Evolutionary conservation across 2,329 filamentous ascomycete species (phyloP), one percentile per base, ranked within the genome.

Genomic region (Ophiostoma pallidulum): DNA sequence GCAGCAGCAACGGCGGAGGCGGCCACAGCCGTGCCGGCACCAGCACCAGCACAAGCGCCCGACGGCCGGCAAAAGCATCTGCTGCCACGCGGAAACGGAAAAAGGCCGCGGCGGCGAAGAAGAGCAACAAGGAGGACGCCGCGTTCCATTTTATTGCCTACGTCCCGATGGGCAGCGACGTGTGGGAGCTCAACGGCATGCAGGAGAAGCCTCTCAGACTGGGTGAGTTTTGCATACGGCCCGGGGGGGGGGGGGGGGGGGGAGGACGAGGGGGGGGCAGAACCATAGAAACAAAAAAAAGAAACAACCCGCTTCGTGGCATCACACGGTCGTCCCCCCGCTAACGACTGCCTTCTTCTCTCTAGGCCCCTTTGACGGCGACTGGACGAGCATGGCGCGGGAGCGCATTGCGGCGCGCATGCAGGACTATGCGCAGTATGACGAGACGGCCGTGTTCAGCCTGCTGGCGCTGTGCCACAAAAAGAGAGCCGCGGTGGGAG

Each of bases 81-180:
- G n/a, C n/a, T n/a, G n/a, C n/a, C n/a, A n/a, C n/a, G n/a, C n/a
- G 24, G 43, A 74, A 67, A 47, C 65, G 66, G 50, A 62, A 68
- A 49, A 63, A 29, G 18, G 14, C 19, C 8, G 18, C 7, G 20
- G 24, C 18, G 16, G 42, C 28, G 14, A 47, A 40, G 24, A 29
- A 9, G 4, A 36, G 31, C 20, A 40, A 39, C 12, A 45, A 50
- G 80, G 90, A 61, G 46, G 89, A 94, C 59, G 92, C 97, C 59
- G 86, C 91, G 20, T 98, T 94, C 67, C 92, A 98, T 69, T 98
- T 98, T 66, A 89, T 98, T 59, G 92, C 90, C 20, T 98, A 98
- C 67, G 90, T 88, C 12, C 77, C 82, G 43, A 74, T 94, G 56
- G 79, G 84, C 61, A 82, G 81, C 53, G 79, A 71, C 4, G 75